A percentile compares a stretch with the other conserved stretches of the same genome.
These are phyloP conservation scores for Rhodocollybia butyracea DNA, from an alignment of 768 basidiomycete species.

Conservation along the genomic window DNA sequence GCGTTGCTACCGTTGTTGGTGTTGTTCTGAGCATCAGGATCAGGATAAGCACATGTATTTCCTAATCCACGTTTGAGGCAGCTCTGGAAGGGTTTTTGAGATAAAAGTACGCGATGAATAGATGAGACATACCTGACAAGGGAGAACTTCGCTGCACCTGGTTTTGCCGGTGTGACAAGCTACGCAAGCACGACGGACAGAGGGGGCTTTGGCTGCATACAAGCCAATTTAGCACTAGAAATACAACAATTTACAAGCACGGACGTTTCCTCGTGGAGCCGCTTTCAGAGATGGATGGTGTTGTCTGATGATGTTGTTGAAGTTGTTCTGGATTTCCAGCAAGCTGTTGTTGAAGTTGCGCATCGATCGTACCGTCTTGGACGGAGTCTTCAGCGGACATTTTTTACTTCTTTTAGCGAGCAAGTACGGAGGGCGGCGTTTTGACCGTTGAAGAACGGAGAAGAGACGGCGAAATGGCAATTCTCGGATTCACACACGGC, in stretches of 20 bases:
- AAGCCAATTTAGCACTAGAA: not conserved
- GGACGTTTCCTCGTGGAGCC: constrained; percentile 54
- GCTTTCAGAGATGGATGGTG: constrained; percentile 21
- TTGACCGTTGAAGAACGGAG: constrained; percentile 1
- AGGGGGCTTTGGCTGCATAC: constrained; percentile 69
- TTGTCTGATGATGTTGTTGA: constrained; percentile 34
- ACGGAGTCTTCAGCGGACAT: constrained; percentile 6
- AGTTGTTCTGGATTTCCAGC: constrained; percentile 23
- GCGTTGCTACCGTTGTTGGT: constrained; percentile 35
- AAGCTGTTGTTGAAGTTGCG: constrained; percentile 6
- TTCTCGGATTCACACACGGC: no score
- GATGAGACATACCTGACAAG: constrained; percentile 59
- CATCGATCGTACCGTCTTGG: not conserved
- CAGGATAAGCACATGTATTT: constrained; percentile 68
- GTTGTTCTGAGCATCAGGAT: constrained; percentile 56
- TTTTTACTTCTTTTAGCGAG: constrained; percentile 1
- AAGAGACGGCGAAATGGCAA: not conserved
- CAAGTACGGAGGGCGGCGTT: constrained; percentile 1
- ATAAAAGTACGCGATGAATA: constrained; percentile 2
- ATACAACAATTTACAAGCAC: constrained; percentile 21
- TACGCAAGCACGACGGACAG: constrained; percentile 75
- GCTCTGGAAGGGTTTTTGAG: constrained; percentile 42
- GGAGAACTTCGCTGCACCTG: constrained; percentile 76
- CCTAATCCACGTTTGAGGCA: constrained; percentile 81
- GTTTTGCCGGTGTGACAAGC: constrained; percentile 85